A percentile compares a stretch with the other conserved stretches of the same genome.
Conservation (phyloP, 2,329 filamentous ascomycete genomes). For the Hypoxylon sp. region DNA sequence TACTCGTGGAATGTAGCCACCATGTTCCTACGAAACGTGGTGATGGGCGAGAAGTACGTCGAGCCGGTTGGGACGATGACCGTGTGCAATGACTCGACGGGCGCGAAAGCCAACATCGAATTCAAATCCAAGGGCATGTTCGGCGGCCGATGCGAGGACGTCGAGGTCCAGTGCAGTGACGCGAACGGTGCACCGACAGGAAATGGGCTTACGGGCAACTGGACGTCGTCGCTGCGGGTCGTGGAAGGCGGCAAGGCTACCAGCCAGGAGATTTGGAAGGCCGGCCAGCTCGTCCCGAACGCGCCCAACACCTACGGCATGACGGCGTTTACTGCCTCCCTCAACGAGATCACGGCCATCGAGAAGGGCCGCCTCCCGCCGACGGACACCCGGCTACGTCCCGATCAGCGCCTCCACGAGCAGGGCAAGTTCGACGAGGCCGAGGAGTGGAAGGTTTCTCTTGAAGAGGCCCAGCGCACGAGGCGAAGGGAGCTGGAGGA, state of each 20-base stretch:
- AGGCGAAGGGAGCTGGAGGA: conserved; percentile 82
- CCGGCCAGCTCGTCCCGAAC: conserved; percentile 81
- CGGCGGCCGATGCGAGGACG: conserved; percentile 91
- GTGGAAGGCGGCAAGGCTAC: conserved; percentile 71
- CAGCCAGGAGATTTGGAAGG: conserved; percentile 79
- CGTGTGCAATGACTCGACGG: conserved; percentile 84
- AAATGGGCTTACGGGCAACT: conserved; percentile 80
- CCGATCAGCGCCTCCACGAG: conserved; percentile 89
- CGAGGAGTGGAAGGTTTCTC: conserved; percentile 81
- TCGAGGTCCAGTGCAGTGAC: conserved; percentile 79
- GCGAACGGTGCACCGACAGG: conserved; percentile 73
- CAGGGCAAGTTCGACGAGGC: conserved; percentile 84
- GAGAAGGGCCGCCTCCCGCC: conserved; percentile 80
- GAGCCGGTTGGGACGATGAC: conserved; percentile 94
- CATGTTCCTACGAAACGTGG: conserved; percentile 93
- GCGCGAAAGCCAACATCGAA: conserved; percentile 84
- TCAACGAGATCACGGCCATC: conserved; percentile 88
- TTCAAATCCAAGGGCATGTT: conserved; percentile 99
- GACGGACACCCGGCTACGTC: conserved; percentile 85
- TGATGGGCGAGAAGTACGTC: conserved; percentile 97
- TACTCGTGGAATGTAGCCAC: conserved; percentile 92
- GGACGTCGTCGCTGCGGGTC: conserved; percentile 80
- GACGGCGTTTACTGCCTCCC: conserved; percentile 83
- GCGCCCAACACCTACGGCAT: conserved; percentile 86
- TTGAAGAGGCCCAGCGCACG: conserved; percentile 87